Base-by-base conservation (phyloP, 345 rosid species). In the Eucalyptus tenuipes region DNA sequence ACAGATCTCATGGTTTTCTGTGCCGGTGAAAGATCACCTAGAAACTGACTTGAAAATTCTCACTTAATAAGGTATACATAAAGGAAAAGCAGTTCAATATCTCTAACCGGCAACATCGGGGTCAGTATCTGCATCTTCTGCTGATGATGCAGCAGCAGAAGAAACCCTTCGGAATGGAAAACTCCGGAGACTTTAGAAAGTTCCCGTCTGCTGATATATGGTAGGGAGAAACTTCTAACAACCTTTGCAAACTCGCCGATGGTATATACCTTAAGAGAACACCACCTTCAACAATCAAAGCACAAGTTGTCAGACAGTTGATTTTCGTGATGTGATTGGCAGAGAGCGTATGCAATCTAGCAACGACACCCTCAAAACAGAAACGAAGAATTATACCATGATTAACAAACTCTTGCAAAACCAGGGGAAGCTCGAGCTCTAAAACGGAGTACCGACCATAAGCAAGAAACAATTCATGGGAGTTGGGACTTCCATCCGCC, bases 401-500 rank as follows among this genome's bases (percentile, higher is more conserved):
- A 91, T 40, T 40, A 40, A 40, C 40, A 40, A 40, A 40, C 40
- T 40, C 40, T 40, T 40, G 40, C 40, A 40, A 93, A 48, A 96
- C 94, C 92, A 96, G 66, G 25, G 98, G 99, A 44, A 98, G 97
- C 87, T 97, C 96, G 68, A 97, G 97, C 91, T 94, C 93, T 85
- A 94, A 88, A 66, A 96, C 94, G 71, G 97, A 95, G 87, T 82
- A 91, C 80, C 92, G 89, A 91, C 95, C 97, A 88, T 95, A 94
- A 8, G 96, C 98, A 90, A 97, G 97, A 89, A 91, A 97, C 90
- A 95, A 80, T 88, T 96, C 93, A 85, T 96, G 99, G 20, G 99
- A 97, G 93, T 94, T 97, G 75, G 98, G 92, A 86, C 94, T 97
- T 92, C 98, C 99, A 93, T 97, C 99, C 88, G 93, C 96, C 64